phyloP scores from a whole-genome alignment of 2,329 filamentous ascomycete species.

The Botrytis byssoidea region DNA sequence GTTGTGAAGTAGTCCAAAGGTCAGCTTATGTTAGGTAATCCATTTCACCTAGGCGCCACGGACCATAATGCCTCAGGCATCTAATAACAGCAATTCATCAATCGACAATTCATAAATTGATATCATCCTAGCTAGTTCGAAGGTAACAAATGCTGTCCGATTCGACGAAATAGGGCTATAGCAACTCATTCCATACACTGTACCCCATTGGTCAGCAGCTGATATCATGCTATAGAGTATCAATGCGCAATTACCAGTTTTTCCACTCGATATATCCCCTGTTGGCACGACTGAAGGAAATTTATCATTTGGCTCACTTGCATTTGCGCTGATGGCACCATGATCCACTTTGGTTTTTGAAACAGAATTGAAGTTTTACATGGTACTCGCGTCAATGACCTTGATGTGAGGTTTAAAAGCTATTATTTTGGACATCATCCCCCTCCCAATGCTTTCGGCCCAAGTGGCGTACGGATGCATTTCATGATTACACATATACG shows the following conservation, averaged over 20 bases:
- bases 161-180: background rate
- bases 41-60: background rate
- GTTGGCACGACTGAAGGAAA: background rate
- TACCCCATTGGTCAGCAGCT: background rate
- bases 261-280: background rate
- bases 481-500: background rate
- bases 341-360: background rate
- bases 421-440: background rate
- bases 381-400: background rate
- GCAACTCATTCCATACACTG: background rate
- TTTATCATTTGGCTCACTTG: background rate
- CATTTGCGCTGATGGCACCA: background rate
- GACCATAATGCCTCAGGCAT: background rate
- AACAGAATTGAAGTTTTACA: background rate
- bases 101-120: background rate
- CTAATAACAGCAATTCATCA: no score
- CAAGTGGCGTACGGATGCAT: background rate
- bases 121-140: background rate
- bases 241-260: background rate
- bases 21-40: background rate
- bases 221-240: background rate
- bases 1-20: background rate
- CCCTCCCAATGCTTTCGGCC: background rate
- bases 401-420: background rate
- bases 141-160: background rate